phyloP scores from a whole-genome alignment of 345 rosid species.

The Conringia planisiliqua region DNA sequence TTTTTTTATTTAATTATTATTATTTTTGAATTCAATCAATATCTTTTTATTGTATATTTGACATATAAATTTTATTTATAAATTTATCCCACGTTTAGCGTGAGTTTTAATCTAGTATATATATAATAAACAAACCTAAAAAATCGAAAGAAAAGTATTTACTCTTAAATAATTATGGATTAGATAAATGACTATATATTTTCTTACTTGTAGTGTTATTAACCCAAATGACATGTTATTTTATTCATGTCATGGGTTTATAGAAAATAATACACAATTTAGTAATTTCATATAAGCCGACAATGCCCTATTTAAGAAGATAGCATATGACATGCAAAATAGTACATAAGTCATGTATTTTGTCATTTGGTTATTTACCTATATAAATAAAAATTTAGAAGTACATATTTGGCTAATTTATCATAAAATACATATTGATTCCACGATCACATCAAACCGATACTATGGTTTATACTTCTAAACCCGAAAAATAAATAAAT shows the following conservation, averaged over 20 bases:
- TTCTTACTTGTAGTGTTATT: not conserved
- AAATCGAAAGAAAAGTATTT: not conserved
- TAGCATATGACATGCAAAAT: not conserved
- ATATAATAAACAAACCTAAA: too few relatives aligned
- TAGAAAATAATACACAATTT: not conserved
- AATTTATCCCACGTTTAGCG: too few relatives aligned
- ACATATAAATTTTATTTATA: too few relatives aligned
- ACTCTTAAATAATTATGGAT: not conserved
- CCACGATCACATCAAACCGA: not conserved
- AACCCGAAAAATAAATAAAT: too few relatives aligned
- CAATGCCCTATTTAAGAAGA: not conserved
- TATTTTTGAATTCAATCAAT: too few relatives aligned
- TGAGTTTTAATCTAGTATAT: too few relatives aligned
- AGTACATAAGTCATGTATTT: not conserved
- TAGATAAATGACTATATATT: not conserved
- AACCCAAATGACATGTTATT: not conserved
- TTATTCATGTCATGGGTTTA: not conserved
- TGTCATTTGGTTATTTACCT: not conserved
- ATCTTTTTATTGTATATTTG: too few relatives aligned
- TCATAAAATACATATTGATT: not conserved
- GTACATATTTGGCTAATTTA: not conserved
- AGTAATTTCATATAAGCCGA: not conserved
- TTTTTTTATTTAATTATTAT: too few relatives aligned
- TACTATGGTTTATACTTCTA: not conserved
- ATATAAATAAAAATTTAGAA: not conserved